phyloP scores from a whole-genome alignment of 2,329 filamentous ascomycete genomes.

The Talaromyces sp. region DNA sequence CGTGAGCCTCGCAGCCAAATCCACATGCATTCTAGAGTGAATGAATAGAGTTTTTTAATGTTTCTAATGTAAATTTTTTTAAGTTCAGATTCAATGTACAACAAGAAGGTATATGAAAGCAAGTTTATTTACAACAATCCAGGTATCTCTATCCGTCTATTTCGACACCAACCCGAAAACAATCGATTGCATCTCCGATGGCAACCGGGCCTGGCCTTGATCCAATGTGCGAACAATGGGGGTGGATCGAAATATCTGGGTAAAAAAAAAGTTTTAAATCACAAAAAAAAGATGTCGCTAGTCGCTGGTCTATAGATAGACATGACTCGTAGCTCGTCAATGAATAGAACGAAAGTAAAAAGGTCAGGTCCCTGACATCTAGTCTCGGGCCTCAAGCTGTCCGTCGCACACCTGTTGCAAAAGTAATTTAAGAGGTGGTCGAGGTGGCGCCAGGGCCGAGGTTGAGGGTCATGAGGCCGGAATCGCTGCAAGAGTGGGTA shows the following conservation, averaged over 20 bases:
- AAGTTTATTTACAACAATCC: not conserved
- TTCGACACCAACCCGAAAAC: not conserved
- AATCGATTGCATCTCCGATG: not conserved
- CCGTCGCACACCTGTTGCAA: not conserved
- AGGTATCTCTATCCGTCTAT: not conserved
- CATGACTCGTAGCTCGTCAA: slow-evolving; percentile 3
- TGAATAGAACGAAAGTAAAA: not conserved
- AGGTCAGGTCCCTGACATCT: not conserved
- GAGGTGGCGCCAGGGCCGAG: slow-evolving; percentile 21
- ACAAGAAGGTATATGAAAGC: not conserved
- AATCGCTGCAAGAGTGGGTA: slow-evolving; percentile 35
- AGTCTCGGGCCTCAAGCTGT: not conserved
- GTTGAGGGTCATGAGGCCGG: slow-evolving; percentile 27
- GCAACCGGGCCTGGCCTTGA: slow-evolving; percentile 1
- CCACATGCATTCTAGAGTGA: not conserved
- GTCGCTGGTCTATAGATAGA: not conserved
- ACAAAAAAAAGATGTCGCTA: not conserved
- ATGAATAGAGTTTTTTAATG: not conserved
- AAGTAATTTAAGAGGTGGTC: not conserved
- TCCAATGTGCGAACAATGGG: not conserved
- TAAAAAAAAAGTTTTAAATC: not conserved
- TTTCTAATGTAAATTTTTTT: not conserved
- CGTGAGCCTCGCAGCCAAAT: not conserved
- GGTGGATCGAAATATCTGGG: not conserved
- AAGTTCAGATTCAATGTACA: not conserved